A percentile compares a stretch with the other conserved stretches of the same genome.
These are phyloP conservation scores for Umbilicus rupestris DNA, from an alignment of 164 flowering plant genomes.

Conservation along the genomic window DNA sequence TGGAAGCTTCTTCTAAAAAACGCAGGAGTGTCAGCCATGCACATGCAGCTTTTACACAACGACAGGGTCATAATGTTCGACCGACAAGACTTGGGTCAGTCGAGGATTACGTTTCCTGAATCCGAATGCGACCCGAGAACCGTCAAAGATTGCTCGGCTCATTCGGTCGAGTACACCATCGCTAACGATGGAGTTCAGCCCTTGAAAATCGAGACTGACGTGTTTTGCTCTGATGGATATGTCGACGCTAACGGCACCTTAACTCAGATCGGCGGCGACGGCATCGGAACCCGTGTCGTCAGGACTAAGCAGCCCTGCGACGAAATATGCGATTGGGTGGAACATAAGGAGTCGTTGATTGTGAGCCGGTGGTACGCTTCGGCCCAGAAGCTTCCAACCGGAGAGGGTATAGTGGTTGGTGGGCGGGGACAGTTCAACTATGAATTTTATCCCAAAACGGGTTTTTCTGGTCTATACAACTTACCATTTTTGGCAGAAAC, in stretches of 20 bases:
- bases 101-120: background rate
- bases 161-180: constrained; percentile 8
- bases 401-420: constrained; percentile 33
- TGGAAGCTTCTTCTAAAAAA: background rate
- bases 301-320: constrained; percentile 4
- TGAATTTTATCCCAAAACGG: constrained; percentile 33
- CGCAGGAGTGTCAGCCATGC: constrained; percentile 9
- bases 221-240: background rate
- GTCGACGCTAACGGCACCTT: background rate
- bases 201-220: background rate
- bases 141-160: background rate
- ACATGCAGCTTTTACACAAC: constrained; percentile 5
- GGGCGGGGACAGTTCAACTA: constrained; percentile 28
- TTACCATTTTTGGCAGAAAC: constrained; percentile 38
- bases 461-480: background rate
- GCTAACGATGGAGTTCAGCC: background rate
- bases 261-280: constrained; percentile 1
- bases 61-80: constrained; percentile 3
- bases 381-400: constrained; percentile 32
- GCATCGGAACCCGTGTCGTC: background rate
- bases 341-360: constrained; percentile 17
- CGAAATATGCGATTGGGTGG: constrained; percentile 37
- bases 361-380: constrained; percentile 40
- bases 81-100: constrained; percentile 9
- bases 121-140: background rate